Base-by-base conservation (phyloP, 2,329 filamentous ascomycete species). In the Ceratocystis cacaofunesta region DNA sequence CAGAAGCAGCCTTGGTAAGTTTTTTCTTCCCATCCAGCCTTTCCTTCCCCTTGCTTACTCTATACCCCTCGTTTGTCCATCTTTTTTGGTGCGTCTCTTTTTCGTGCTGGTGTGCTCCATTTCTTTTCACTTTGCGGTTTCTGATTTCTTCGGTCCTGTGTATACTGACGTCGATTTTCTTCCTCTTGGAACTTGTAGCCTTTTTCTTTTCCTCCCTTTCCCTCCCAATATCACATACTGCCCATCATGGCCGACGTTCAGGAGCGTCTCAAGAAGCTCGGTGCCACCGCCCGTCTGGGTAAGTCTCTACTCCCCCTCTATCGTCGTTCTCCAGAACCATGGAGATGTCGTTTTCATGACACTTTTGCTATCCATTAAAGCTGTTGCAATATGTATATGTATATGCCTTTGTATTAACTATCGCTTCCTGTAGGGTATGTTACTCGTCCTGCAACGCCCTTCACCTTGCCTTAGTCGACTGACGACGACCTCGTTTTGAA, bases 211-310 rank as follows among this genome's bases (percentile, higher is more conserved):
- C 66, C 63, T 62, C 64, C 68, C 65, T 68, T 69, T 69, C 67
- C 68, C 69, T 70, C 69, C 66, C 63, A 69, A 66, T 46, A 67
- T 63, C 68, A 67, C 68, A 69, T 70, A 64, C 66, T 67, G 71
- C 70, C 71, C 76, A 78, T 69, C 73, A 82, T 82, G 80, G 76
- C 78, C 72, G 80, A 82, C 73, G 73, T 82, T 71, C 80, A 82
- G 76, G 80, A 82, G 76, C 78, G 80, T 72, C 78, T 82, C 72
- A 82, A 82, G 80, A 82, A 82, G 80, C 79, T 82, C 69, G 79
- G 79, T 75, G 76, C 75, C 68, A 74, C 73, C 69, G 79, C 79
- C 73, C 79, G 80, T 76, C 89, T 86, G 78, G 87, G 87, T 89
- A 84, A 73, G 86, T 84, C 66, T 66, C 63, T 66, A 66, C 22